These are phyloP conservation scores for Naganishia sp. DNA, from an alignment of 1,284 basidiomycete genomes.

Conservation along the genomic window DNA sequence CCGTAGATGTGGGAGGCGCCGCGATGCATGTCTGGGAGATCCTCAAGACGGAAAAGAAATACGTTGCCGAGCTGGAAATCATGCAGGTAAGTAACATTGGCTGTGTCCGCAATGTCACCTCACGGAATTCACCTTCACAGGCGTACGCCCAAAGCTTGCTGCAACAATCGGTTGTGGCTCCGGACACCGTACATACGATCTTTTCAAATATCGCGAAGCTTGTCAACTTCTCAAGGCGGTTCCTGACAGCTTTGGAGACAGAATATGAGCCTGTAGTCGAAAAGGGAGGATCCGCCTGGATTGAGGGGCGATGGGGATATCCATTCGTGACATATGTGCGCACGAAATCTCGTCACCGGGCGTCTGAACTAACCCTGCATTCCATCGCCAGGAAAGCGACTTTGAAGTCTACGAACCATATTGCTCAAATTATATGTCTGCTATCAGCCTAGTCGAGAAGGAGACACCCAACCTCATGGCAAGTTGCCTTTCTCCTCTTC, in stretches of 20 bases:
- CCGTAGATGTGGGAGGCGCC: slow-evolving; percentile 30
- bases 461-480: slow-evolving; percentile 82
- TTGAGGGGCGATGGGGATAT: slow-evolving; percentile 84
- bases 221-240: slow-evolving; percentile 81
- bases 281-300: slow-evolving; percentile 62
- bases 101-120: slow-evolving; percentile 9
- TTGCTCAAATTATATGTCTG: slow-evolving; percentile 91
- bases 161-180: slow-evolving; percentile 79
- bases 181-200: slow-evolving; percentile 91
- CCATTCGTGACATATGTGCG: slow-evolving; percentile 62
- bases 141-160: slow-evolving; percentile 79
- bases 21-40: slow-evolving; percentile 62
- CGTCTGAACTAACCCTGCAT: slow-evolving; percentile 16
- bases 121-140: slow-evolving; percentile 52
- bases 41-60: slow-evolving; percentile 93
- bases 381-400: slow-evolving; percentile 75
- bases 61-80: slow-evolving; percentile 95
- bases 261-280: slow-evolving; percentile 65
- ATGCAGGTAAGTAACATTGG: slow-evolving; percentile 70
- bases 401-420: slow-evolving; percentile 96
- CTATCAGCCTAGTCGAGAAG: slow-evolving; percentile 79
- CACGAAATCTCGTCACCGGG: slow-evolving; percentile 41
- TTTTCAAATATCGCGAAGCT: slow-evolving; percentile 95
- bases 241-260: slow-evolving; percentile 90
- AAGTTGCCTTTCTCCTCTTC: slow-evolving; percentile 51